phyloP scores from a whole-genome alignment of 768 basidiomycete genomes.

The Lactarius pseudohatsudake region DNA sequence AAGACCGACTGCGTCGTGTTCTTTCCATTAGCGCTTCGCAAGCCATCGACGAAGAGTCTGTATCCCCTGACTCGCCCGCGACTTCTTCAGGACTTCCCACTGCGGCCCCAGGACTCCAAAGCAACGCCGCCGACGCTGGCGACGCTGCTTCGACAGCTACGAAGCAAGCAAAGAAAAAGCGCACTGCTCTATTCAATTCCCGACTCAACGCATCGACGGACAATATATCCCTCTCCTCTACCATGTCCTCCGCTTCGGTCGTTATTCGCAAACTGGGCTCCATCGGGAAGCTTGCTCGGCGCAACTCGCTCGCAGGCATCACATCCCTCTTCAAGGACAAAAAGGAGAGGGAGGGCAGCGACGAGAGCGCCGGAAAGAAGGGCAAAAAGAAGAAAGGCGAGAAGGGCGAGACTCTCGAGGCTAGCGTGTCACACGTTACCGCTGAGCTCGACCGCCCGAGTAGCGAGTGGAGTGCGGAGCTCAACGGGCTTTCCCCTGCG shows the following conservation, averaged over 20 bases:
- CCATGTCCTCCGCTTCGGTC: constrained; percentile 91
- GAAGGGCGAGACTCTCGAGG: constrained; percentile 64
- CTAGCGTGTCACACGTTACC: constrained; percentile 77
- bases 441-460: constrained; percentile 81
- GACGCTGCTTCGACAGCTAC: constrained; percentile 35
- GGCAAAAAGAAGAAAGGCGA: constrained; percentile 50
- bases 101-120: constrained; percentile 26
- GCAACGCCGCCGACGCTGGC: constrained; percentile 34
- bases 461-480: constrained; percentile 50
- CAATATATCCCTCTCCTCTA: constrained; percentile 93
- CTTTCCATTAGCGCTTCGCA: constrained; percentile 62
- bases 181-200: constrained; percentile 78
- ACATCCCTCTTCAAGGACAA: constrained; percentile 94
- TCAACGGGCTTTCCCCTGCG: constrained; percentile 84
- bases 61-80: constrained; percentile 40
- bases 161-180: constrained; percentile 60
- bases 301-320: constrained; percentile 88
- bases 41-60: constrained; percentile 57
- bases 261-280: constrained; percentile 95
- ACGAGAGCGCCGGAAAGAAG: constrained; percentile 42
- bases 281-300: constrained; percentile 83
- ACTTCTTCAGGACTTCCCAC: constrained; percentile 13
- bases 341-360: constrained; percentile 47
- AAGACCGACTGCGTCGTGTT: constrained; percentile 72
- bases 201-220: constrained; percentile 87